Conservation (phyloP, 2,329 filamentous ascomycete genomes). For the Microsporum audouinii region DNA sequence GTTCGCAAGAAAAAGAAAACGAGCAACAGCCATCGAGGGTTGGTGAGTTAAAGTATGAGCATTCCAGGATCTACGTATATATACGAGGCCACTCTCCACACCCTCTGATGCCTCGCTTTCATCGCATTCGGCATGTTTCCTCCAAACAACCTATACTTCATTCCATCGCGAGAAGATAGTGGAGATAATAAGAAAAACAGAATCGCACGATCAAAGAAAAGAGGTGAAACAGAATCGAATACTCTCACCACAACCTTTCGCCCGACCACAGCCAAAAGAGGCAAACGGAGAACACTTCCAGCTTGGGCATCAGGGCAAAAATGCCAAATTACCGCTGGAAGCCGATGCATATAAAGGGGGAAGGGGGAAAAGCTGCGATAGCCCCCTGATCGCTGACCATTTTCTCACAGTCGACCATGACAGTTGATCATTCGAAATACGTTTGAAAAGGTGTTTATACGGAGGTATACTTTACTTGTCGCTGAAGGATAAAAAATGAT, state of each 20-base stretch:
- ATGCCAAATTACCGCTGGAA: constrained; percentile 4
- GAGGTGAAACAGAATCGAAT: background rate
- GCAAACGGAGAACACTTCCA: background rate
- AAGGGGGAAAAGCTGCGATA: background rate
- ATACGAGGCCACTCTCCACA: constrained; percentile 1
- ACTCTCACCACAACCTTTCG: background rate
- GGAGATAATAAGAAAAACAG: background rate
- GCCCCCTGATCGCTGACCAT: background rate
- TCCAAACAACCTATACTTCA: background rate
- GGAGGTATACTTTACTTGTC: background rate
- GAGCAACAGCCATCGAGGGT: background rate
- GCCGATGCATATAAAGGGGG: background rate
- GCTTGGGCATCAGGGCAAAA: background rate
- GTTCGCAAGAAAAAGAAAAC: background rate
- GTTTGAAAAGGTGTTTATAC: background rate
- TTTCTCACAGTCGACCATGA: background rate
- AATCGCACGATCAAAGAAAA: background rate
- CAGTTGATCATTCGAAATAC: background rate
- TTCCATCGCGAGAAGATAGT: background rate
- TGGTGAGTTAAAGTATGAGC: background rate
- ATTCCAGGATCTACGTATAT: background rate
- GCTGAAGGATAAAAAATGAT: background rate
- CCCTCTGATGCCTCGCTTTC: background rate
- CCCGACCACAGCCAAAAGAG: background rate
- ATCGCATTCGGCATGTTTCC: background rate